Conservation (phyloP, 805 yeast genomes). For the Monosporozyma unispora region DNA sequence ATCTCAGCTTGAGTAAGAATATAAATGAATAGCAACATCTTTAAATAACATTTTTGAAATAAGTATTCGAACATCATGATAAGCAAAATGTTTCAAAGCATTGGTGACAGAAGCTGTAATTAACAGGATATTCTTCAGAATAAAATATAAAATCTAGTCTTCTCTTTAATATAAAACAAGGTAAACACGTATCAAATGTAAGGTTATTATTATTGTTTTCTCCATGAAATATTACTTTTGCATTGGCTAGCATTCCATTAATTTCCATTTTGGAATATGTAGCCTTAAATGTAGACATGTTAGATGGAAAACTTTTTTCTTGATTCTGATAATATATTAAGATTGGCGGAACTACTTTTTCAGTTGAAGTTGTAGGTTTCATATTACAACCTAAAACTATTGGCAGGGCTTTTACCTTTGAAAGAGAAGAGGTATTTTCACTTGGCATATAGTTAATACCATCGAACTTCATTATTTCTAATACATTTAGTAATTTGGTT, state of each 20-base stretch:
- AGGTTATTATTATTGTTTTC: constrained; percentile 34
- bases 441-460: constrained; percentile 4
- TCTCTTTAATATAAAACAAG: constrained; percentile 49
- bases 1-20: too few species aligned
- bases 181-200: constrained; percentile 40
- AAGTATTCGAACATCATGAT: too few species aligned
- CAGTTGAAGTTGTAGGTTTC: constrained; percentile 6
- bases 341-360: constrained; percentile 36
- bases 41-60: too few species aligned
- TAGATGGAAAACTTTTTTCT: constrained; percentile 36
- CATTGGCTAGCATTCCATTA: constrained; percentile 40
- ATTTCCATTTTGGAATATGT: constrained; percentile 40
- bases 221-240: constrained; percentile 42
- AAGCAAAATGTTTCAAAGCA: constrained; percentile 37
- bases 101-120: constrained; percentile 23
- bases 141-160: constrained; percentile 33
- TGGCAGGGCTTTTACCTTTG: constrained; percentile 41
- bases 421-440: constrained; percentile 3
- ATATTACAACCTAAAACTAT: constrained; percentile 73
- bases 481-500: constrained; percentile 36
- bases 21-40: too few species aligned
- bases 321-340: constrained; percentile 45
- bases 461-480: constrained; percentile 12
- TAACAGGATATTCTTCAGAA: background rate
- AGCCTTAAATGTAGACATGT: constrained; percentile 51